Percentiles rank a stretch among this genome's conserved stretches.
Conservation (phyloP, 345 rosid genomes). For the Xanthoceras sorbifolium region DNA sequence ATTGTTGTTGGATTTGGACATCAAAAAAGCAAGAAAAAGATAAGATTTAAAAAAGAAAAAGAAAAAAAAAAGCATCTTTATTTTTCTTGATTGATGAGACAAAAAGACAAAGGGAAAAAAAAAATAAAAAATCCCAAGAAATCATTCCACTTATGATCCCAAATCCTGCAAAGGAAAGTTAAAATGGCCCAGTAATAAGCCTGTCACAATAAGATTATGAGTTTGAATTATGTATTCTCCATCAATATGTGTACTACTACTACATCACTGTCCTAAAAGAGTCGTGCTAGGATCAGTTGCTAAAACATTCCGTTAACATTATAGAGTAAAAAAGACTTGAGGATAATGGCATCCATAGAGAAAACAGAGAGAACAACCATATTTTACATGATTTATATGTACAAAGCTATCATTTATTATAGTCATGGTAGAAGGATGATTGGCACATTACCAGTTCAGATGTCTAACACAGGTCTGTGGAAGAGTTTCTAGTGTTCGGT, state of each 20-base stretch:
- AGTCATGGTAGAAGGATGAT: neutral
- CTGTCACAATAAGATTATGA: neutral
- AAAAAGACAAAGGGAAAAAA: no score
- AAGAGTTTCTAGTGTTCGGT: conserved; percentile 37
- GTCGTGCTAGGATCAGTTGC: neutral
- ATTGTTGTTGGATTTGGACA: neutral
- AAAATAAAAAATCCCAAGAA: neutral
- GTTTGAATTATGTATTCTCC: no score
- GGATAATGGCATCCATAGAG: neutral
- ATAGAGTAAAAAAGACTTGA: no score
- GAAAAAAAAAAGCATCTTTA: neutral
- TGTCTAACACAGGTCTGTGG: neutral
- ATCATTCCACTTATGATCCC: neutral
- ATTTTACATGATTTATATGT: conserved; percentile 10
- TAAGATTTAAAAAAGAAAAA: no score
- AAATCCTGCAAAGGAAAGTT: neutral
- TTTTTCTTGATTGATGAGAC: neutral
- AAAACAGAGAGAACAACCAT: neutral
- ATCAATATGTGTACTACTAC: no score
- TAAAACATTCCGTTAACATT: no score
- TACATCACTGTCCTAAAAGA: neutral
- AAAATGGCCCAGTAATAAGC: no score
- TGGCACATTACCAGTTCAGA: neutral
- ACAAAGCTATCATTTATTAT: neutral
- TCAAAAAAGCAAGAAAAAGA: no score